Evolutionary conservation across 2,329 filamentous ascomycete genomes (phyloP).

Genomic region (Tolypocladium ovalisporum): DNA sequence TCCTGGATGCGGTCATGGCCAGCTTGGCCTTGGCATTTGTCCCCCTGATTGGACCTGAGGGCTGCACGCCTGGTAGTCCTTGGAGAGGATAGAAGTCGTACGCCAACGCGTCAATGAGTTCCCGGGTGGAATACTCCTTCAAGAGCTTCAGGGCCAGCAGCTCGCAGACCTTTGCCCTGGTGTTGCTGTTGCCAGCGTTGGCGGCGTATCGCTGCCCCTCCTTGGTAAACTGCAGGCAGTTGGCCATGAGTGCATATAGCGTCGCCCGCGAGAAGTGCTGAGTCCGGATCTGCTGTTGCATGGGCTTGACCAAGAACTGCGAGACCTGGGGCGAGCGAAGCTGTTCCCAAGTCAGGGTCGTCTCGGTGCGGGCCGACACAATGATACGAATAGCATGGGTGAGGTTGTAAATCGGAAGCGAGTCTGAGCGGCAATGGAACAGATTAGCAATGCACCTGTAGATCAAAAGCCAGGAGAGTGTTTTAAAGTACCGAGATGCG

Average conservation of each 20-base stretch:
- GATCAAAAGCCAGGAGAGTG: neutral
- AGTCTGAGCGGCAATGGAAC: slow-evolving; percentile 42
- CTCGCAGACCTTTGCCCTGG: slow-evolving; percentile 81
- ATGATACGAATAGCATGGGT: slow-evolving; percentile 84
- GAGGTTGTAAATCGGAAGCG: slow-evolving; percentile 78
- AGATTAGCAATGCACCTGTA: slow-evolving; percentile 1
- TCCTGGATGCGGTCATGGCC: slow-evolving; percentile 55
- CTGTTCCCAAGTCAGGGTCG: slow-evolving; percentile 88
- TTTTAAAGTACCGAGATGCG: slow-evolving; percentile 53
- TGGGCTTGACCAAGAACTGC: slow-evolving; percentile 90
- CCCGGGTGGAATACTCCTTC: slow-evolving; percentile 79
- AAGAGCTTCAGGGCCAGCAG: slow-evolving; percentile 80
- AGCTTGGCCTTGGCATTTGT: slow-evolving; percentile 29
- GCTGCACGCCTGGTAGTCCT: slow-evolving; percentile 48
- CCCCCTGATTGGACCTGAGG: slow-evolving; percentile 20
- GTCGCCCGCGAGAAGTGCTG: slow-evolving; percentile 80
- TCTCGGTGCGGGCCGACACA: slow-evolving; percentile 78
- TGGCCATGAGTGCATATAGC: slow-evolving; percentile 83
- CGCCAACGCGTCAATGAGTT: slow-evolving; percentile 86
- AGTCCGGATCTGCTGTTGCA: slow-evolving; percentile 77
- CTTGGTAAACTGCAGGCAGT: slow-evolving; percentile 86
- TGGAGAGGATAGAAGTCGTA: slow-evolving; percentile 94
- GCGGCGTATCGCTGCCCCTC: slow-evolving; percentile 74
- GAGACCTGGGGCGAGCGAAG: slow-evolving; percentile 91
- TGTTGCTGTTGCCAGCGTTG: slow-evolving; percentile 73